A percentile compares a stretch with the other conserved stretches of the same genome.
Conservation (phyloP, 805 yeast genomes). For the Wickerhamiella dianesei region DNA sequence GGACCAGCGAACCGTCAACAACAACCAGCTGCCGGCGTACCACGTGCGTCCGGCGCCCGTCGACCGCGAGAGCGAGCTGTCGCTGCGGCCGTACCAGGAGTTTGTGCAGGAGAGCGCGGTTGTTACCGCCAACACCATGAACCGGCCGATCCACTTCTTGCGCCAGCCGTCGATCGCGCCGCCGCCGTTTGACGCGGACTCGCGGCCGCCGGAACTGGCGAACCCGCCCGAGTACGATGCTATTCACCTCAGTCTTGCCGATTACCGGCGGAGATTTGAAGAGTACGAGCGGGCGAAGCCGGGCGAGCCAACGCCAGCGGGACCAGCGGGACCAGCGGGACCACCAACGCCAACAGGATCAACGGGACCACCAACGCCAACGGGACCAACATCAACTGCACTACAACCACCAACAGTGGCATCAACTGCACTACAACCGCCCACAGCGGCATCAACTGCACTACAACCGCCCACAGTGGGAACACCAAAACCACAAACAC, state of each 20-base stretch:
- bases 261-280: constrained; percentile 16
- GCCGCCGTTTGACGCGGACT: constrained; percentile 45
- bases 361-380: not conserved
- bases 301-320: not conserved
- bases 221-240: constrained; percentile 21
- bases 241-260: constrained; percentile 7
- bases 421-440: too few species aligned
- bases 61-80: constrained; percentile 5
- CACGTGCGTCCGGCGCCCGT: not conserved
- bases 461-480: too few species aligned
- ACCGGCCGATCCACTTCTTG: constrained; percentile 40
- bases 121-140: not conserved
- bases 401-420: not conserved
- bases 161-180: constrained; percentile 47
- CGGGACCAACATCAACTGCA: not conserved
- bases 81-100: constrained; percentile 14
- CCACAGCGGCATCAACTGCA: not conserved
- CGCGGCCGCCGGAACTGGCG: constrained; percentile 24
- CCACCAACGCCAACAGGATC: not conserved
- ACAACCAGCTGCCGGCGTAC: constrained; percentile 29
- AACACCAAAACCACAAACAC: not conserved
- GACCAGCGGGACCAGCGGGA: not conserved
- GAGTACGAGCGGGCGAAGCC: constrained; percentile 6
- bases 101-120: constrained; percentile 12
- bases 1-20: constrained; percentile 39